phyloP scores from a whole-genome alignment of 768 basidiomycete species.

The Clitopilus passeckerianus region DNA sequence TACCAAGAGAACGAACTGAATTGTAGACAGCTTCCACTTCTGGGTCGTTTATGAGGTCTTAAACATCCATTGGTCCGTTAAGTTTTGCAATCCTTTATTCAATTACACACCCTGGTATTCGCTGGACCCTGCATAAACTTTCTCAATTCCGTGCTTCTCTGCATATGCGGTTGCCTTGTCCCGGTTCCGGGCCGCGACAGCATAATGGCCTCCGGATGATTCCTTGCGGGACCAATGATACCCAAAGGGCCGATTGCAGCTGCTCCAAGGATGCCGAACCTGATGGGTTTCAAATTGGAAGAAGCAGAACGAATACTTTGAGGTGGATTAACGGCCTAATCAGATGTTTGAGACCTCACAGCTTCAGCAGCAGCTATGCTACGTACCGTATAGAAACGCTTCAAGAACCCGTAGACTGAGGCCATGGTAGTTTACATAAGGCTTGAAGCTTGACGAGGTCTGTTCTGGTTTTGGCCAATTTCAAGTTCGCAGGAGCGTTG shows the following conservation, averaged over 20 bases:
- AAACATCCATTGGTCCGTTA: background rate
- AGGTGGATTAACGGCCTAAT: background rate
- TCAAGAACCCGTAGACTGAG: background rate
- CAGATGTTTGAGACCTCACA: background rate
- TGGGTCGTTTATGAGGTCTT: constrained; percentile 40
- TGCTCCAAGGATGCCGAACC: constrained; percentile 21
- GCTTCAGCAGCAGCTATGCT: background rate
- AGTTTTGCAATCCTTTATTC: background rate
- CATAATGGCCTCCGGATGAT: constrained; percentile 50
- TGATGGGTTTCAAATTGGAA: constrained; percentile 1
- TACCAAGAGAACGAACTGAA: constrained; percentile 16
- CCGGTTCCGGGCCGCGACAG: constrained; percentile 50
- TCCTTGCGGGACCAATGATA: constrained; percentile 38
- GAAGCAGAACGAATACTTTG: background rate
- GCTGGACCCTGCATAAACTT: constrained; percentile 36
- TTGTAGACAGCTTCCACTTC: constrained; percentile 46
- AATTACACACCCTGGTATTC: constrained; percentile 42
- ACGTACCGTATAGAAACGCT: background rate
- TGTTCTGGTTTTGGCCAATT: background rate
- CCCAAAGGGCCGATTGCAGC: constrained; percentile 16
- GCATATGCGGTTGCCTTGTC: constrained; percentile 42
- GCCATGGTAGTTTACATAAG: background rate
- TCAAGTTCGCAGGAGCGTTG: no score
- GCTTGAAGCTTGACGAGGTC: background rate
- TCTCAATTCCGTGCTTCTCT: constrained; percentile 44